Conservation (phyloP, 768 basidiomycete species). For the Tubosaeta sp. region DNA sequence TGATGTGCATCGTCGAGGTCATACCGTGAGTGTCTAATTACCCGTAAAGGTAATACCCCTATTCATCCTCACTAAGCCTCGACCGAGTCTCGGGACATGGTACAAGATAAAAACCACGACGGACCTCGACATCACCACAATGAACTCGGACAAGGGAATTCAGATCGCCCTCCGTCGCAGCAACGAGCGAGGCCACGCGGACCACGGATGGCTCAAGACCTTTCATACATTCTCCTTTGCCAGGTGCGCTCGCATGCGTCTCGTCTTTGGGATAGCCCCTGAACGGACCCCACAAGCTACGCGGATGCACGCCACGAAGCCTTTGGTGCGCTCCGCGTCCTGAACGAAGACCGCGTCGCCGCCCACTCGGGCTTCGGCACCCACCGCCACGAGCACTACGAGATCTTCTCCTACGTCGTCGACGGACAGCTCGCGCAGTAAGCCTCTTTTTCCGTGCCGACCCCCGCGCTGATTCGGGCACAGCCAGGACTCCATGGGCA, state of each 20-base stretch:
- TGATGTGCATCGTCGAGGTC: neutral
- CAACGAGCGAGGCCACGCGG: constrained; percentile 63
- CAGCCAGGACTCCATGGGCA: constrained; percentile 90
- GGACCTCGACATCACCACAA: neutral
- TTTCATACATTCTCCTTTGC: constrained; percentile 84
- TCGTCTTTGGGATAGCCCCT: constrained; percentile 11
- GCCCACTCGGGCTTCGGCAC: constrained; percentile 78
- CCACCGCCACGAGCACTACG: constrained; percentile 79
- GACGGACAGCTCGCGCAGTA: constrained; percentile 79
- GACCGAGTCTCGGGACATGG: neutral
- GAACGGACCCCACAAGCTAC: constrained; percentile 38
- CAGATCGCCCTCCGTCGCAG: constrained; percentile 53
- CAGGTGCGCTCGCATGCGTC: constrained; percentile 37
- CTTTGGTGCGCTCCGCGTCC: constrained; percentile 77
- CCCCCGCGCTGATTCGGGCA: too few relatives aligned
- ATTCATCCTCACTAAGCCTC: constrained; percentile 9
- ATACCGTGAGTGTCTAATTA: constrained; percentile 16
- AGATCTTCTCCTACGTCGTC: constrained; percentile 90
- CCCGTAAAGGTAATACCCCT: constrained; percentile 22
- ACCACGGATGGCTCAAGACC: constrained; percentile 85
- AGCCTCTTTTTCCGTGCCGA: constrained; percentile 25
- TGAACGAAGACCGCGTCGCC: constrained; percentile 90
- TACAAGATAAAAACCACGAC: neutral
- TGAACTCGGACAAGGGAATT: constrained; percentile 17
- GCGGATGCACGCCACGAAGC: constrained; percentile 50